Percentiles rank a stretch among this genome's conserved stretches.
Evolutionary conservation across 2,329 filamentous ascomycete genomes (phyloP).

Genomic region (Teratosphaeria zuluensis): DNA sequence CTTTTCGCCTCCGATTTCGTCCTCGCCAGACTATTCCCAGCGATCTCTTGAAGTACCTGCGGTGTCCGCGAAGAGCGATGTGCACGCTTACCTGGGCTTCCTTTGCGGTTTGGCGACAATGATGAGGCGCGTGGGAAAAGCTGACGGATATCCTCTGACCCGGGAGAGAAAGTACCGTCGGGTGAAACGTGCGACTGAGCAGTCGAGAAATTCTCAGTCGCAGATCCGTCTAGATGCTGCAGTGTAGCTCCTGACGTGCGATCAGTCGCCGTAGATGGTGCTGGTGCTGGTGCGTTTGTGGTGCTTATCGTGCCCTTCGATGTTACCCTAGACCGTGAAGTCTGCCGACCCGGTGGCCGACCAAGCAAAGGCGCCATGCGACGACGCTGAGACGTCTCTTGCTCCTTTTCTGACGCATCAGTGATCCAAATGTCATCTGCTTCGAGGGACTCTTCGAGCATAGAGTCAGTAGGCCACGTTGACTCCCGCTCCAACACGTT

Average conservation of each 20-base stretch:
- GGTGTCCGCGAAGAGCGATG: neutral
- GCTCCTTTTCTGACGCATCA: conserved; percentile 17
- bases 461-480: conserved; percentile 16
- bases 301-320: conserved; percentile 12
- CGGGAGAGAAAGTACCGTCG: conserved; percentile 8
- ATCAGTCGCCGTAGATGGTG: neutral
- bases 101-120: conserved; percentile 9
- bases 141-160: conserved; percentile 17
- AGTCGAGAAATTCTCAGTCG: conserved; percentile 12
- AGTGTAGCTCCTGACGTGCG: neutral
- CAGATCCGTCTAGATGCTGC: conserved; percentile 7
- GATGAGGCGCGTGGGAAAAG: conserved; percentile 22
- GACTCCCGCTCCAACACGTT: conserved; percentile 6
- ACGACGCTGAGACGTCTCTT: conserved; percentile 3
- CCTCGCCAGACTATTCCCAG: conserved; percentile 1
- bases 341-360: conserved; percentile 13
- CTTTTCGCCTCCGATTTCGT: conserved; percentile 7
- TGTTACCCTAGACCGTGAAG: conserved; percentile 10
- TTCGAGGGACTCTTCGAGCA: conserved; percentile 7
- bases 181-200: conserved; percentile 11
- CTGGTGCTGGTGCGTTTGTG: neutral
- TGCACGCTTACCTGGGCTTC: neutral
- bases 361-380: conserved; percentile 1
- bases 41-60: conserved; percentile 3
- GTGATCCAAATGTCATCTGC: conserved; percentile 25